phyloP scores from a whole-genome alignment of 768 basidiomycete genomes.

The Polyporus arcularius region DNA sequence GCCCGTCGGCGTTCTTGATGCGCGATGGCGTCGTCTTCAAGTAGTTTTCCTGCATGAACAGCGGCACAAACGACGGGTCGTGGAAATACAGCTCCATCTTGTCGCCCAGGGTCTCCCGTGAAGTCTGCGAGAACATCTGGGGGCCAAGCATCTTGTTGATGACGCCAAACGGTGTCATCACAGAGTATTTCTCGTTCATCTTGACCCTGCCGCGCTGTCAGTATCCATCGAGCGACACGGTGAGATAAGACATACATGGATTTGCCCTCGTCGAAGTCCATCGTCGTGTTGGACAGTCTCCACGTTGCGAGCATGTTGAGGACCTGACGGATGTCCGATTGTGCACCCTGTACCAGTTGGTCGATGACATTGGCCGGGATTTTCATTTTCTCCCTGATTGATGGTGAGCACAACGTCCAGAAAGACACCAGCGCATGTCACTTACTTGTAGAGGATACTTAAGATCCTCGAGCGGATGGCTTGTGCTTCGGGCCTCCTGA shows the following conservation, averaged over 20 bases:
- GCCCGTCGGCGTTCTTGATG: slow-evolving; percentile 57
- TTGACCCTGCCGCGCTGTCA: slow-evolving; percentile 54
- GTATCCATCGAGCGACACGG: background rate
- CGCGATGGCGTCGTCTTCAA: slow-evolving; percentile 77
- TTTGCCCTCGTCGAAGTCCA: slow-evolving; percentile 93
- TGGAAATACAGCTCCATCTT: slow-evolving; percentile 98
- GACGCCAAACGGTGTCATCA: slow-evolving; percentile 91
- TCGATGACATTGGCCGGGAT: slow-evolving; percentile 91
- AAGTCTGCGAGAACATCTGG: slow-evolving; percentile 82
- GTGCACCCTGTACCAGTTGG: slow-evolving; percentile 83
- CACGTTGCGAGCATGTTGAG: slow-evolving; percentile 98
- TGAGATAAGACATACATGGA: slow-evolving; percentile 61
- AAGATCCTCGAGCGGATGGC: slow-evolving; percentile 85
- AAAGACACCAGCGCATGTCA: slow-evolving; percentile 22
- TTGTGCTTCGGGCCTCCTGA: slow-evolving; percentile 78
- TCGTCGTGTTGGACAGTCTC: slow-evolving; percentile 77
- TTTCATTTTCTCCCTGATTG: slow-evolving; percentile 83
- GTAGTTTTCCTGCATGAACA: slow-evolving; percentile 99
- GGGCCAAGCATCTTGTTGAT: slow-evolving; percentile 90
- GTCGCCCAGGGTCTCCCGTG: slow-evolving; percentile 79
- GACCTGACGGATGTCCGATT: slow-evolving; percentile 96
- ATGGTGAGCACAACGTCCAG: background rate
- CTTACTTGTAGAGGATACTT: slow-evolving; percentile 84
- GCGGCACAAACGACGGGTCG: slow-evolving; percentile 89
- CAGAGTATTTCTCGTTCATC: slow-evolving; percentile 89